phyloP scores from a whole-genome alignment of 2,329 filamentous ascomycete genomes.

The Stagonosporopsis chrysanthemi region DNA sequence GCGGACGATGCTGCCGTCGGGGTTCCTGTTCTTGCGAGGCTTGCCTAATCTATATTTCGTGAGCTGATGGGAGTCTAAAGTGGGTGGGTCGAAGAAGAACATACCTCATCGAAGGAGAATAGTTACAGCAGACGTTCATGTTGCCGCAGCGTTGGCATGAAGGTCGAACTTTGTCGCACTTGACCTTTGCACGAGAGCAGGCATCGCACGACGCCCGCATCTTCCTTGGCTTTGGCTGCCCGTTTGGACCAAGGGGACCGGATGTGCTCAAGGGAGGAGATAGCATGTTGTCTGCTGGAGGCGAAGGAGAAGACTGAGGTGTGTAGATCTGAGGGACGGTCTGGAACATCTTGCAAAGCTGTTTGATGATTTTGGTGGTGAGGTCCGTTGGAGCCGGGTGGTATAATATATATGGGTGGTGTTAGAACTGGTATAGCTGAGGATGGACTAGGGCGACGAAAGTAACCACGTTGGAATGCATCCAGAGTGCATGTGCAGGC shows the following conservation, averaged over 20 bases:
- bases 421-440: conserved; percentile 26
- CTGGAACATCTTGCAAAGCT: conserved; percentile 40
- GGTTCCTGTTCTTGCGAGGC: conserved; percentile 48
- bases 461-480: conserved; percentile 36
- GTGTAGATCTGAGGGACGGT: conserved; percentile 35
- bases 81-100: not conserved
- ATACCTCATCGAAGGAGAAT: conserved; percentile 52
- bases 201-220: conserved; percentile 50
- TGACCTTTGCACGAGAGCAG: conserved; percentile 50
- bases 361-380: conserved; percentile 23
- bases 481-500: conserved; percentile 29
- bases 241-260: conserved; percentile 31
- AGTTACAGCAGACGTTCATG: conserved; percentile 51
- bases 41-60: conserved; percentile 43
- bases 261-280: conserved; percentile 28
- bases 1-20: conserved; percentile 46
- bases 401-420: conserved; percentile 43
- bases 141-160: conserved; percentile 48
- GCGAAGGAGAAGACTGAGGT: conserved; percentile 32
- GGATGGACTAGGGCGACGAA: conserved; percentile 23
- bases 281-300: conserved; percentile 36
- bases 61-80: conserved; percentile 16
- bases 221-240: conserved; percentile 45
- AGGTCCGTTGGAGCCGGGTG: conserved; percentile 27
- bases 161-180: conserved; percentile 49